Conservation (phyloP, 73 alveolate genomes). For the Paramecium sexaurelia region DNA sequence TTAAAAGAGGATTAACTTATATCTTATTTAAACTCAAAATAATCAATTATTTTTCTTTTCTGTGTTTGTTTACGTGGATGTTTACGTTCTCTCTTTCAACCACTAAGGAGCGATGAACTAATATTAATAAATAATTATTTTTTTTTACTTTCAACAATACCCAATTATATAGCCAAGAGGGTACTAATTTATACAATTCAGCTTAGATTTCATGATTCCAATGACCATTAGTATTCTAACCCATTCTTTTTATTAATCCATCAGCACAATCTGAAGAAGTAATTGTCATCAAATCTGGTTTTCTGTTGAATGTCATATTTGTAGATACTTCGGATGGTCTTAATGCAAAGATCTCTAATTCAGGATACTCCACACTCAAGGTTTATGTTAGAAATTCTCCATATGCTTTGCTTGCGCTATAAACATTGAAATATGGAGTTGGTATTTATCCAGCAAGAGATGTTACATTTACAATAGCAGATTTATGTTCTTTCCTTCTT, state of each 20-base stretch:
- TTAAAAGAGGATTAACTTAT: not conserved
- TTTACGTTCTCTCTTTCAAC: not conserved
- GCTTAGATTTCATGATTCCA: constrained; percentile 71
- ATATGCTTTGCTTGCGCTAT: constrained; percentile 64
- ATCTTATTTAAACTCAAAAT: not conserved
- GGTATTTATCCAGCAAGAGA: constrained; percentile 61
- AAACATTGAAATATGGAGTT: constrained; percentile 49
- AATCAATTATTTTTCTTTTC: not conserved
- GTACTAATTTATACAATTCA: too few relatives aligned
- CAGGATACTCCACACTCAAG: constrained; percentile 45
- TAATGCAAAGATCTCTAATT: constrained; percentile 48
- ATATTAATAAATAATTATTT: too few relatives aligned
- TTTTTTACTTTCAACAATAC: not conserved
- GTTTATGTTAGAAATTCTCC: constrained; percentile 44
- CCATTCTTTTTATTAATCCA: constrained; percentile 66
- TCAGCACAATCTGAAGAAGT: constrained; percentile 64
- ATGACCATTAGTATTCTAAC: constrained; percentile 72
- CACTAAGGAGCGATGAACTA: not conserved
- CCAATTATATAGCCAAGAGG: constrained; percentile 22
- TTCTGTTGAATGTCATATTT: constrained; percentile 49
- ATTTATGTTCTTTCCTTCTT: constrained; percentile 21
- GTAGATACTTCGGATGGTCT: constrained; percentile 65
- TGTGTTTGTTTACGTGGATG: not conserved
- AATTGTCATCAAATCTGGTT: constrained; percentile 68
- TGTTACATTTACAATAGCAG: constrained; percentile 62